These are phyloP conservation scores for Rhodotorula glutinis DNA, from an alignment of 1,284 basidiomycete species.

Conservation along the genomic window DNA sequence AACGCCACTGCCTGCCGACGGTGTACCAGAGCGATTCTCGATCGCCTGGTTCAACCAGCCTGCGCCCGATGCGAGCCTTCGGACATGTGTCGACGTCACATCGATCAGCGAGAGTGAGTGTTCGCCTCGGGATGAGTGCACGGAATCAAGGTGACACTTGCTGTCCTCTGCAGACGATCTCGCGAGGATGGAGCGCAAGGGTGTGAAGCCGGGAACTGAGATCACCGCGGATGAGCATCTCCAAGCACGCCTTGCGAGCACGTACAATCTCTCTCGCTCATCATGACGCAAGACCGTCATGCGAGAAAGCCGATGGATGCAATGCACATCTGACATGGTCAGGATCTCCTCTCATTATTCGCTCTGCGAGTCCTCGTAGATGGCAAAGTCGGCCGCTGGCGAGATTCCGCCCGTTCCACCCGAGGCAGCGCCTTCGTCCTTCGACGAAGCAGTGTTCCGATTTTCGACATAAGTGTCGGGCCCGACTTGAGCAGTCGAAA, in stretches of 20 bases:
- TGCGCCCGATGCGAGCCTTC: constrained; percentile 15
- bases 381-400: not conserved
- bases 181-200: constrained; percentile 33
- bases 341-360: not conserved
- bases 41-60: constrained; percentile 41
- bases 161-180: constrained; percentile 27
- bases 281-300: no score
- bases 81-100: constrained; percentile 28
- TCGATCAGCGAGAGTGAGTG: constrained; percentile 27
- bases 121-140: not conserved
- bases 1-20: constrained; percentile 20
- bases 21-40: constrained; percentile 33
- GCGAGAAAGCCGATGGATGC: no score
- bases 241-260: constrained; percentile 25
- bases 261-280: constrained; percentile 17
- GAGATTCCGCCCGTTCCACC: no score
- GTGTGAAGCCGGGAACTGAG: constrained; percentile 22
- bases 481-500: no score
- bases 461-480: no score
- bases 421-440: no score
- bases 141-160: no score
- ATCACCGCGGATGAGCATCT: constrained; percentile 31
- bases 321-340: no score
- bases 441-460: no score
- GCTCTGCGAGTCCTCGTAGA: constrained; percentile 9